Evolutionary conservation across 176 grass and related monocot genomes (phyloP).

Genomic region (Oropetium thomaeum): DNA sequence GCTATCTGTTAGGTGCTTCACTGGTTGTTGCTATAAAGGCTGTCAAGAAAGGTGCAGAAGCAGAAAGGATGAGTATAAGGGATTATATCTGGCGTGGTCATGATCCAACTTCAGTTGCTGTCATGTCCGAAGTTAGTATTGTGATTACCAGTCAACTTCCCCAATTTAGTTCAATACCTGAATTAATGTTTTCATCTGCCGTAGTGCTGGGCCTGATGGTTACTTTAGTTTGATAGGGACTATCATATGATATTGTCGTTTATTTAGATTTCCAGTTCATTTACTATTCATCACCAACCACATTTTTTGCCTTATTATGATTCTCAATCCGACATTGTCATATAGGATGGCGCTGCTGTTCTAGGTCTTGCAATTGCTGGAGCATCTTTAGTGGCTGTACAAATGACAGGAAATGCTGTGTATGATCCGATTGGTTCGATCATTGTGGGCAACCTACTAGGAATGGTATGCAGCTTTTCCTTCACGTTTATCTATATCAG

Average conservation of each 20-base stretch:
- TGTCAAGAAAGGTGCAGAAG: conserved; percentile 86
- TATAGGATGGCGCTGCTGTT: conserved; percentile 90
- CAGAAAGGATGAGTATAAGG: conserved; percentile 83
- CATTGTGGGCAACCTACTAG: conserved; percentile 86
- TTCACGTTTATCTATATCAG: neutral
- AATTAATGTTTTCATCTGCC: conserved; percentile 3
- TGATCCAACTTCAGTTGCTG: conserved; percentile 99
- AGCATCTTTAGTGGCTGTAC: conserved; percentile 86
- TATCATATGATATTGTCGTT: neutral
- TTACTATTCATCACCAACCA: conserved; percentile 2
- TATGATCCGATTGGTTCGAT: conserved; percentile 97
- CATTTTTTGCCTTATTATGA: conserved; percentile 18
- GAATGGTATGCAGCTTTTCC: conserved; percentile 61
- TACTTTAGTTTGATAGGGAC: neutral
- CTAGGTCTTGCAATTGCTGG: conserved; percentile 87
- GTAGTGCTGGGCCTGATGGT: neutral
- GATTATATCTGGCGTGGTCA: conserved; percentile 98
- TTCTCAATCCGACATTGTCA: conserved; percentile 27
- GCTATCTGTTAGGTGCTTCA: conserved; percentile 66
- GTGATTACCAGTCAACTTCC: neutral
- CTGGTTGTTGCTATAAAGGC: conserved; percentile 95
- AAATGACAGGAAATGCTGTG: conserved; percentile 86
- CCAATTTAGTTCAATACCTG: conserved; percentile 16
- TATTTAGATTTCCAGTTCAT: conserved; percentile 26
- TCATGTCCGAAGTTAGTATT: conserved; percentile 86